Conservation (phyloP, 495 filamentous ascomycete genomes). For the Choiromyces venosus region DNA sequence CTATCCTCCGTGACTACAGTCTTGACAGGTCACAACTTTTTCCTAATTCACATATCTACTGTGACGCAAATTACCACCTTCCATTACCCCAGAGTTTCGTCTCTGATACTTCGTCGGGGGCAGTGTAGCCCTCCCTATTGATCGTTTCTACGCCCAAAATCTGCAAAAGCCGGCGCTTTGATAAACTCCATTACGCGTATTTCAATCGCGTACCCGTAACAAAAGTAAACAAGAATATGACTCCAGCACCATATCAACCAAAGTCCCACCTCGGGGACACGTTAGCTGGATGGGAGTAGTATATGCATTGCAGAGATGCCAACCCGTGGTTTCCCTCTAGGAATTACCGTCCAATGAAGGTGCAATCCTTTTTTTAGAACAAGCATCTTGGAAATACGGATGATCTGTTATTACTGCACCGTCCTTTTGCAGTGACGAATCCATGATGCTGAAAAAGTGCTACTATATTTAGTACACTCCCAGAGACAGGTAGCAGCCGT, state of each 20-base stretch:
- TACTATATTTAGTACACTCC: neutral
- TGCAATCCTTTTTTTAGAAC: neutral
- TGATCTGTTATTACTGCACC: neutral
- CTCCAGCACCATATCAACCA: neutral
- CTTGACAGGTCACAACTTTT: neutral
- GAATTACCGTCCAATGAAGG: neutral
- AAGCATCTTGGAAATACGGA: neutral
- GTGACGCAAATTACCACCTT: neutral
- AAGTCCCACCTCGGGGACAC: neutral
- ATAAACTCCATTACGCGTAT: neutral
- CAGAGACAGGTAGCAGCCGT: neutral
- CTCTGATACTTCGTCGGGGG: neutral
- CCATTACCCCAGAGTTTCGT: neutral
- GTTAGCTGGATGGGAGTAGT: neutral
- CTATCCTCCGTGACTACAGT: neutral
- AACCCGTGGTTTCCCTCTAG: neutral
- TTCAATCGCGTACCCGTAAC: neutral
- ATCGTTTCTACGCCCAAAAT: neutral
- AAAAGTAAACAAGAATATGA: neutral
- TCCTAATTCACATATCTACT: neutral
- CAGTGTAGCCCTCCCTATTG: neutral
- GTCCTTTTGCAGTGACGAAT: neutral
- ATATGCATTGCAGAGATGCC: neutral
- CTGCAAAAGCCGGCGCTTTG: neutral
- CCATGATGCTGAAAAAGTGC: neutral